Conservation (phyloP, 148 eudicot species). For the Persicaria tinctoria region DNA sequence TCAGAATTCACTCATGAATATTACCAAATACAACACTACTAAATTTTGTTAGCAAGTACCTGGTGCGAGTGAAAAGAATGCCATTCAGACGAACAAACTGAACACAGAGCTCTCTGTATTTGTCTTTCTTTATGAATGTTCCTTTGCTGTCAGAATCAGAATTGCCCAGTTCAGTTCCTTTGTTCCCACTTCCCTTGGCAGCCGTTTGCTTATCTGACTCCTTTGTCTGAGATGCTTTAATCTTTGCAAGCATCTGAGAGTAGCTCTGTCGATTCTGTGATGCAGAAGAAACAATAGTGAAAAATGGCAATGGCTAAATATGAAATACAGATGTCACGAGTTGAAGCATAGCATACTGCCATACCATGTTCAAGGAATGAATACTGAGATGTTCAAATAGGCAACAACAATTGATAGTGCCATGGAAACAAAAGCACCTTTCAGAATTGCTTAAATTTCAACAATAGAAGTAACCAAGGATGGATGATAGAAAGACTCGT, state of each 20-base stretch:
- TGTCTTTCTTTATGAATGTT: slow-evolving; percentile 21
- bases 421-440: not conserved
- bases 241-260: slow-evolving; percentile 30
- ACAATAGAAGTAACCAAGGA: not conserved
- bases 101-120: slow-evolving; percentile 35
- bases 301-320: not conserved
- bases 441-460: not conserved
- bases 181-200: slow-evolving; percentile 20
- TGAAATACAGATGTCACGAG: not conserved
- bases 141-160: slow-evolving; percentile 11
- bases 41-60: slow-evolving; percentile 24
- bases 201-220: slow-evolving; percentile 10
- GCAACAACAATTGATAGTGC: not conserved
- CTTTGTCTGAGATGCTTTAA: slow-evolving; percentile 18
- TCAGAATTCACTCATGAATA: not conserved
- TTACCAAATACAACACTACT: not conserved
- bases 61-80: slow-evolving; percentile 44
- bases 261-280: slow-evolving; percentile 37
- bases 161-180: slow-evolving; percentile 10
- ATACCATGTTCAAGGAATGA: not conserved
- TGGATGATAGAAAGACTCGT: not conserved
- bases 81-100: slow-evolving; percentile 46
- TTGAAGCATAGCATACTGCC: not conserved
- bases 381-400: not conserved
- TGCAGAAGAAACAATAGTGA: not conserved